Percentiles rank a stretch among this genome's conserved stretches.
Evolutionary conservation across 495 filamentous ascomycete species (phyloP).

Genomic region (Mycothermus thermophilus): DNA sequence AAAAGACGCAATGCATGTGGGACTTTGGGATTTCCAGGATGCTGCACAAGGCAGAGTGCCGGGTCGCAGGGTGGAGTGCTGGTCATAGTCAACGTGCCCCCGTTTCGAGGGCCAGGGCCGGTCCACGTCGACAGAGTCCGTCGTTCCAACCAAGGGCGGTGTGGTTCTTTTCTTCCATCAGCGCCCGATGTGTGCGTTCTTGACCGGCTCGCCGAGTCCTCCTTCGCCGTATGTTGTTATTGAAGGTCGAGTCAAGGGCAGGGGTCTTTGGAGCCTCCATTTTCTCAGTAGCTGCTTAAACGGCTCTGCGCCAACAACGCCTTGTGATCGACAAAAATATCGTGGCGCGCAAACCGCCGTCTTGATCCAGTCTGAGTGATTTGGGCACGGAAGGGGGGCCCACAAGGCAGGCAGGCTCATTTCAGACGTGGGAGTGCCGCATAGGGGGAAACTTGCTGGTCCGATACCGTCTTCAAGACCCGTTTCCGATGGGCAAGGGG

Average conservation of each 20-base stretch:
- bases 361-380: constrained; percentile 21
- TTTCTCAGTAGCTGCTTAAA: constrained; percentile 10
- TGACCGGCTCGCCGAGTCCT: too few species aligned
- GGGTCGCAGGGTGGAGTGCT: not conserved
- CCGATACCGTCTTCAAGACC: constrained; percentile 11
- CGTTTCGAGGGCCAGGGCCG: not conserved
- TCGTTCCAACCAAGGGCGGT: constrained; percentile 11
- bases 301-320: constrained; percentile 13
- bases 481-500: constrained; percentile 15
- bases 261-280: constrained; percentile 7
- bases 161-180: constrained; percentile 8
- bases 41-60: constrained; percentile 1
- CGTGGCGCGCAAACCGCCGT: constrained; percentile 20
- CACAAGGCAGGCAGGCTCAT: constrained; percentile 18
- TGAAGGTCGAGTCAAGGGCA: constrained; percentile 10
- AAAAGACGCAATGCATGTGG: constrained; percentile 1
- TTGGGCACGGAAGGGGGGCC: constrained; percentile 12
- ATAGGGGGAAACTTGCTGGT: constrained; percentile 13
- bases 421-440: constrained; percentile 20
- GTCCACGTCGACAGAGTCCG: constrained; percentile 10
- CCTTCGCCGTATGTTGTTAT: constrained; percentile 8
- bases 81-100: not conserved
- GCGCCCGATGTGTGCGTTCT: too few species aligned
- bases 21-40: constrained; percentile 4
- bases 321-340: constrained; percentile 25